phyloP scores from a whole-genome alignment of 129 eudicot genomes.

The Scalesia atractyloides region DNA sequence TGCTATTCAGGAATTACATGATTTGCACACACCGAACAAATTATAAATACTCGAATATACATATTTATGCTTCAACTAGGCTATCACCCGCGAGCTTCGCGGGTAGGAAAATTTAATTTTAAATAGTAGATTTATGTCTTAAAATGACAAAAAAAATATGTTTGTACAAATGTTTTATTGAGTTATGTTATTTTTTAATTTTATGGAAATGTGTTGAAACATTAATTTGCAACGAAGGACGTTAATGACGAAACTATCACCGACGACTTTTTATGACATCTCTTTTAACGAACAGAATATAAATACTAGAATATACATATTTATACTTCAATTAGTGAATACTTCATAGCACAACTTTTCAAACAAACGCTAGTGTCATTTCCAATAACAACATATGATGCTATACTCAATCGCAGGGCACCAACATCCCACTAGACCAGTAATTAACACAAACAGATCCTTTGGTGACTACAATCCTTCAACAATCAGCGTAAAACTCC shows the following conservation, averaged over 20 bases:
- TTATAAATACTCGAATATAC: not conserved
- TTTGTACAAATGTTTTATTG: too few relatives aligned
- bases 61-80: not conserved
- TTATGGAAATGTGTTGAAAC: too few relatives aligned
- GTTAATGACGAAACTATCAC: too few relatives aligned
- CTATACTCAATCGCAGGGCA: constrained; percentile 9
- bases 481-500: not conserved
- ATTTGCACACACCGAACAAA: not conserved
- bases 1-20: not conserved
- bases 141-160: too few relatives aligned
- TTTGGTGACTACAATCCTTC: not conserved
- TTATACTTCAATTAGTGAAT: not conserved
- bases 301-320: not conserved
- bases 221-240: too few relatives aligned
- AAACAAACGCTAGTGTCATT: not conserved
- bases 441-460: constrained; percentile 18
- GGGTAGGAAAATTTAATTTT: too few relatives aligned
- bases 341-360: not conserved
- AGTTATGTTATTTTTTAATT: too few relatives aligned
- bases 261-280: too few relatives aligned
- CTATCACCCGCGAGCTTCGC: too few relatives aligned
- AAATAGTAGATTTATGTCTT: too few relatives aligned
- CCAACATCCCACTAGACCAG: constrained; percentile 7
- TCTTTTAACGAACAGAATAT: too few relatives aligned
- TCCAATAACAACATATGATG: not conserved